Conservation (phyloP, 805 yeast genomes). For the Cyberlindnera galapagoensis region DNA sequence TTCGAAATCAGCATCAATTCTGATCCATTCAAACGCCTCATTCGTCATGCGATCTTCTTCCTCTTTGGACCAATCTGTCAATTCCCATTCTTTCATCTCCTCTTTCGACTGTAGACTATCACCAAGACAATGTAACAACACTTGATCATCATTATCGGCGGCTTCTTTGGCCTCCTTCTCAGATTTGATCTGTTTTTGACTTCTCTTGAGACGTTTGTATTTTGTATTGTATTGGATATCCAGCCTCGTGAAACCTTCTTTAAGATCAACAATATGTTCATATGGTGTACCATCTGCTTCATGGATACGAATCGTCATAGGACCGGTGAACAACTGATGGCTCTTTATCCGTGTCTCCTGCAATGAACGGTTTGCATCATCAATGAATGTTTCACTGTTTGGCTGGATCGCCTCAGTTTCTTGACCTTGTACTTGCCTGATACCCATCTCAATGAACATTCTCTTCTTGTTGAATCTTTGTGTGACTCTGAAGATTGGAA, state of each 20-base stretch:
- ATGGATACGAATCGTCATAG: constrained; percentile 94
- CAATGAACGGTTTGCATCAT: constrained; percentile 28
- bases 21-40: constrained; percentile 95
- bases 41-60: constrained; percentile 62
- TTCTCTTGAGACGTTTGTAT: constrained; percentile 73
- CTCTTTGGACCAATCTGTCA: constrained; percentile 62
- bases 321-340: constrained; percentile 63
- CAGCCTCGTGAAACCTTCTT: constrained; percentile 76
- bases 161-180: constrained; percentile 35
- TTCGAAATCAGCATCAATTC: constrained; percentile 96
- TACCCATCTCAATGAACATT: constrained; percentile 90
- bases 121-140: constrained; percentile 58
- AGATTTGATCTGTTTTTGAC: constrained; percentile 33
- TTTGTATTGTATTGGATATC: constrained; percentile 96
- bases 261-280: constrained; percentile 91
- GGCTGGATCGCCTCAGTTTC: constrained; percentile 38
- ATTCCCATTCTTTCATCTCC: constrained; percentile 66
- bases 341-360: constrained; percentile 2
- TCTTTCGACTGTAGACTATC: constrained; percentile 58
- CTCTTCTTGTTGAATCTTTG: constrained; percentile 92
- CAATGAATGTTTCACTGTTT: constrained; percentile 28
- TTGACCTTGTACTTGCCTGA: constrained; percentile 78
- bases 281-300: constrained; percentile 99
- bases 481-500: constrained; percentile 81
- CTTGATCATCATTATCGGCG: constrained; percentile 29